Conservation (phyloP, 805 yeast genomes). For the Brettanomyces anomalus region DNA sequence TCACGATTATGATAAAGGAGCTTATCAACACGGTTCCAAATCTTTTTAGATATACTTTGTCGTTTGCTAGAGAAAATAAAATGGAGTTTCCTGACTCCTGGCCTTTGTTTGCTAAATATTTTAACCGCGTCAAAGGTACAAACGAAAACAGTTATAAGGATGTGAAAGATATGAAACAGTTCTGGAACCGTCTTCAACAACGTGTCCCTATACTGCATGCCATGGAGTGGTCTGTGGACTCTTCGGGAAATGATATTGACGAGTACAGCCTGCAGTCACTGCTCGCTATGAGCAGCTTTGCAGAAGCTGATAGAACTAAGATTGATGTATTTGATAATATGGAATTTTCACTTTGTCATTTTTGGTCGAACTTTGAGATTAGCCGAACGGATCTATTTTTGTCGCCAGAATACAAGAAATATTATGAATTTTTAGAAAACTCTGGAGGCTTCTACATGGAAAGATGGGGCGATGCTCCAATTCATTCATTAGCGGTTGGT, state of each 20-base stretch:
- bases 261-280: conserved; percentile 25
- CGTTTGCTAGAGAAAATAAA: conserved; percentile 42
- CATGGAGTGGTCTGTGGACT: background rate
- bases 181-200: conserved; percentile 19
- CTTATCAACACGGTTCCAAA: conserved; percentile 75
- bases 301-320: conserved; percentile 22
- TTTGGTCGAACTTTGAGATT: conserved; percentile 91
- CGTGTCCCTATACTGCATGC: conserved; percentile 20
- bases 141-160: conserved; percentile 23
- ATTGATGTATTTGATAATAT: conserved; percentile 54
- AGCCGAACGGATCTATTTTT: conserved; percentile 73
- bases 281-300: conserved; percentile 30
- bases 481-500: conserved; percentile 81
- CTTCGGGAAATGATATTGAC: background rate
- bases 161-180: conserved; percentile 15
- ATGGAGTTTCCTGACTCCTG: conserved; percentile 56
- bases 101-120: conserved; percentile 49
- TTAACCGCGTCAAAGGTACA: conserved; percentile 26
- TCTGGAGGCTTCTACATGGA: conserved; percentile 83
- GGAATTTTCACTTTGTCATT: conserved; percentile 74
- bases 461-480: conserved; percentile 98
- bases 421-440: conserved; percentile 58
- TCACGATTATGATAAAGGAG: conserved; percentile 72
- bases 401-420: conserved; percentile 53
- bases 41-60: conserved; percentile 62